Percentiles rank a stretch among this genome's conserved stretches.
Conservation (phyloP, 2,329 filamentous ascomycete species). For the Metarhizium album region DNA sequence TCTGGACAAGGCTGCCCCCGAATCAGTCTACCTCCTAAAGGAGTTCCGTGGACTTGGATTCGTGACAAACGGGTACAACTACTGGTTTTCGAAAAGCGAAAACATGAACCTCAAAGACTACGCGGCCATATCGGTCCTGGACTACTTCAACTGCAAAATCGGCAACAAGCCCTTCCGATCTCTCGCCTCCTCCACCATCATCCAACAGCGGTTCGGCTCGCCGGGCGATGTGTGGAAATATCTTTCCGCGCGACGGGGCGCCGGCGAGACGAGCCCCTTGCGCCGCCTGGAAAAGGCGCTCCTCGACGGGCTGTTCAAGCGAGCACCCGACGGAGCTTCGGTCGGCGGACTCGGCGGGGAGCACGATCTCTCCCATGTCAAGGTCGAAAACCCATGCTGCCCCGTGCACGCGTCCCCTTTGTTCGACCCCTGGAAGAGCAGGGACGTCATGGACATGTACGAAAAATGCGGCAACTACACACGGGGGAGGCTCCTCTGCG, state of each 20-base stretch:
- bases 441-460: neutral
- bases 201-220: neutral
- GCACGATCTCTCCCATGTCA: neutral
- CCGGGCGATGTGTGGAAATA: neutral
- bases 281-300: neutral
- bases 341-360: neutral
- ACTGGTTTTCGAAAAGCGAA: neutral
- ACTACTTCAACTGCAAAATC: neutral
- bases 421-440: slow-evolving; percentile 1
- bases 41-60: neutral
- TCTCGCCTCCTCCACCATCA: neutral
- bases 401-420: neutral
- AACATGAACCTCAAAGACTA: neutral
- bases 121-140: neutral
- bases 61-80: slow-evolving; percentile 2
- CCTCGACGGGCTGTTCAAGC: neutral
- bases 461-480: neutral
- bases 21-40: neutral
- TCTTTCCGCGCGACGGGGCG: neutral
- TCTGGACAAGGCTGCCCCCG: neutral
- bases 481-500: neutral
- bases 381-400: neutral
- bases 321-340: neutral
- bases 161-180: neutral
- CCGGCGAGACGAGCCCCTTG: neutral